Evolutionary conservation across 176 grass and related monocot species (phyloP).

Genomic region (Eragrostis curvula): DNA sequence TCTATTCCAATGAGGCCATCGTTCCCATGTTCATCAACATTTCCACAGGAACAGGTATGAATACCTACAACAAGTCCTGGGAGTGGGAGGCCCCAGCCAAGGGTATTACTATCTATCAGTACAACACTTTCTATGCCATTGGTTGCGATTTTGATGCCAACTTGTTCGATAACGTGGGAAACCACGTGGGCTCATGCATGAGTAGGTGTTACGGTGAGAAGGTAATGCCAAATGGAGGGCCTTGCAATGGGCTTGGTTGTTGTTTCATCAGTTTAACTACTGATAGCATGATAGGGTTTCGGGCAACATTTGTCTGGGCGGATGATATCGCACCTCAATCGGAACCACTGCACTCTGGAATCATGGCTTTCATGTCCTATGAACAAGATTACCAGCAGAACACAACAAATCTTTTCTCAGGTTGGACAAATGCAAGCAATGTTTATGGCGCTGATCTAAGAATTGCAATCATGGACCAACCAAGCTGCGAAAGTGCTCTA

Average conservation of each 20-base stretch:
- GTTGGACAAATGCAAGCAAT: not conserved
- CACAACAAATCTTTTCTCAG: not conserved
- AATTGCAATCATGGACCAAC: constrained; percentile 21
- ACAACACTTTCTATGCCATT: not conserved
- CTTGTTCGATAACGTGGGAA: not conserved
- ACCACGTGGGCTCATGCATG: not conserved
- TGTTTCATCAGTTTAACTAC: not conserved
- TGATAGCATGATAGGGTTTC: not conserved
- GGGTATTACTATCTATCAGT: fast-evolving
- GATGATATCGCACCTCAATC: not conserved
- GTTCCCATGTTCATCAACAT: not conserved
- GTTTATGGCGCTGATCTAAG: fast-evolving
- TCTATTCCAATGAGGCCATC: not conserved
- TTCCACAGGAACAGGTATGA: not conserved
- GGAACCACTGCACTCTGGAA: not conserved
- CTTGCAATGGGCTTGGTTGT: constrained; percentile 4
- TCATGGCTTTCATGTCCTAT: not conserved
- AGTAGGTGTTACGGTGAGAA: not conserved
- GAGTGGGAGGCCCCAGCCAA: not conserved
- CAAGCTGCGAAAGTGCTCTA: constrained; percentile 22
- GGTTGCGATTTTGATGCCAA: not conserved
- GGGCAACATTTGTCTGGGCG: not conserved
- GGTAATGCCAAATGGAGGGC: not conserved
- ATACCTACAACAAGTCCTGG: constrained; percentile 11
- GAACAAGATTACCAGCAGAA: fast-evolving